Percentiles rank a stretch among this genome's conserved stretches.
Conservation (phyloP, 2,329 filamentous ascomycete genomes). For the Thielaviopsis ethacetica region DNA sequence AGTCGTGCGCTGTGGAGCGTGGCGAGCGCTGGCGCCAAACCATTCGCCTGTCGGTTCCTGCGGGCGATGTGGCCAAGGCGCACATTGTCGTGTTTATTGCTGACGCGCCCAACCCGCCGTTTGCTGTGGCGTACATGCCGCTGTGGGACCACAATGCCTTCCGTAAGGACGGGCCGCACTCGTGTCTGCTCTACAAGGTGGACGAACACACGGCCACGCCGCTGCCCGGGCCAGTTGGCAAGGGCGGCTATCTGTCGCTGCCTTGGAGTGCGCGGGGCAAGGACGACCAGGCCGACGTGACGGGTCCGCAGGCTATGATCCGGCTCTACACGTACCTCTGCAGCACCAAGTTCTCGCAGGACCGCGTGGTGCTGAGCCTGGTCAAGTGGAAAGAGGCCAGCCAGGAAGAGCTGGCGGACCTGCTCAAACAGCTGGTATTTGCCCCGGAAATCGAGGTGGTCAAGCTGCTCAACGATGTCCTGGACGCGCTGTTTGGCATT, state of each 20-base stretch:
- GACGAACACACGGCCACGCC: constrained; percentile 73
- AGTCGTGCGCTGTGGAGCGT: constrained; percentile 63
- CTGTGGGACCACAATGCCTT: constrained; percentile 89
- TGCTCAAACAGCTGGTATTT: constrained; percentile 74
- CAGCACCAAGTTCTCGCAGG: constrained; percentile 89
- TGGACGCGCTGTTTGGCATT: constrained; percentile 82
- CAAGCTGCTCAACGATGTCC: constrained; percentile 76
- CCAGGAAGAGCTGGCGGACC: constrained; percentile 51
- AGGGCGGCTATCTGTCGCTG: constrained; percentile 71
- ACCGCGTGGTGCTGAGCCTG: constrained; percentile 68
- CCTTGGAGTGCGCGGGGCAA: constrained; percentile 60
- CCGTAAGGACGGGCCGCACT: constrained; percentile 68
- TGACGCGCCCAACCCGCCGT: constrained; percentile 73
- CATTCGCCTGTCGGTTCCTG: constrained; percentile 61
- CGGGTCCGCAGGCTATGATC: constrained; percentile 65
- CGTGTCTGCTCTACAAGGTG: constrained; percentile 70
- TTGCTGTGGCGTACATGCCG: constrained; percentile 83
- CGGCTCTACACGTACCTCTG: constrained; percentile 73
- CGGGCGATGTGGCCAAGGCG: constrained; percentile 62
- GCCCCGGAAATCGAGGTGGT: constrained; percentile 96
- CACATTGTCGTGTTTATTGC: constrained; percentile 84
- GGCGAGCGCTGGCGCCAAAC: constrained; percentile 81
- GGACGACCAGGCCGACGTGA: constrained; percentile 56
- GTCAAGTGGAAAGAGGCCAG: constrained; percentile 71
- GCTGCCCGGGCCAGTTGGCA: constrained; percentile 45